Conservation (phyloP, 2,329 filamentous ascomycete species). For the Fusarium xylarioides region DNA sequence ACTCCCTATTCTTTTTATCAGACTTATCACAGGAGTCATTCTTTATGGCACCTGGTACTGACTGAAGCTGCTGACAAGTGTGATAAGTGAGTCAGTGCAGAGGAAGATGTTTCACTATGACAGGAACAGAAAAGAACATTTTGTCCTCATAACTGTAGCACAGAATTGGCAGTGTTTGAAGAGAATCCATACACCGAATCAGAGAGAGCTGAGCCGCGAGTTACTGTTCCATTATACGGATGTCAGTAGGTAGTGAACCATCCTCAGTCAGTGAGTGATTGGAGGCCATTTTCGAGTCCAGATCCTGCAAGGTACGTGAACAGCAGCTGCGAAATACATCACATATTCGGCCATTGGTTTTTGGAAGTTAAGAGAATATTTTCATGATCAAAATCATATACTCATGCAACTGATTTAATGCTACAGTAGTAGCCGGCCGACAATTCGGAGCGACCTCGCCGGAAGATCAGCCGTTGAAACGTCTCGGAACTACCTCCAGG, state of each 20-base stretch:
- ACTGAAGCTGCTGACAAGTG: not conserved
- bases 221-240: not conserved
- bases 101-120: not conserved
- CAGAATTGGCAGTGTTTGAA: not conserved
- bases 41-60: not conserved
- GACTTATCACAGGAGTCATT: too few species aligned
- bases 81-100: not conserved
- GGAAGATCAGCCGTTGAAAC: constrained; percentile 27
- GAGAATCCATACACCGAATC: not conserved
- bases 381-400: not conserved
- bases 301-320: not conserved
- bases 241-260: not conserved
- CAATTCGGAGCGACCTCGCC: constrained; percentile 13
- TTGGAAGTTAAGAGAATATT: not conserved
- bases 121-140: not conserved
- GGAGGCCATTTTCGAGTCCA: not conserved
- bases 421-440: constrained; percentile 16
- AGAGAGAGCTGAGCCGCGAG: not conserved
- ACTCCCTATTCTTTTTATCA: not conserved
- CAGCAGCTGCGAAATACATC: not conserved
- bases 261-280: not conserved
- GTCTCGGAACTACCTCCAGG: constrained; percentile 24
- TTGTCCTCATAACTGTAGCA: not conserved
- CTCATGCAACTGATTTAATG: not conserved
- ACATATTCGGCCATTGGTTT: not conserved